Base-by-base conservation (phyloP, 371 early-diverging fungal species). In the Syncephalastrum racemosum region DNA sequence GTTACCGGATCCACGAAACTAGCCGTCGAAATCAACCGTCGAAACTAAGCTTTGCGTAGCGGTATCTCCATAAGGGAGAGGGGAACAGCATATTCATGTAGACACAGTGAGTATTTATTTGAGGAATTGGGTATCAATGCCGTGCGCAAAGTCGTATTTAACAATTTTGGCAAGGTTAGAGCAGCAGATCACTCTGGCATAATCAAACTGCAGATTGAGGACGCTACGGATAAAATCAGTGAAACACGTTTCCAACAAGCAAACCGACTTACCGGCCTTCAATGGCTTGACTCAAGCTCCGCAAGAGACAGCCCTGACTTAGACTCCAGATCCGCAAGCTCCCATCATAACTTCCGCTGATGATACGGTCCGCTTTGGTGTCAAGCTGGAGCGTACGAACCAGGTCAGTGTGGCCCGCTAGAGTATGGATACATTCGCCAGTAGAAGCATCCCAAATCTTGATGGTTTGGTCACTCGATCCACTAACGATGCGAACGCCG, bases 271-370 rank as follows among this genome's bases (percentile, higher is more conserved):
- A 88, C 86, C 88, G 82, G 74, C 68, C 83, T 75, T 54, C 83
- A 52, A 79, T 90, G 78, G 63, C 84, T 81, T 59, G 84, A 60
- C 62, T 70, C 60, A 75, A 80, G 68, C 62, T 82, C 66, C 59
- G 66, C 68, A 58, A 83, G 19, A 55, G 85, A 18, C 40, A 63
- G 0, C 87, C 89, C 10, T 79, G 77, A 24, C 80, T 70, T 19
- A 85, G 66, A 58, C 88, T 85, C 90, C 92, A 94, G 23, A 94
- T 82, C 65, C 89, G 90, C 62, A 96, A 79, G 4, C 89, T 86
- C 64, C 90, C 89, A 65, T 96, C 97, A 61, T 93, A 92, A 3
- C 86, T 79, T 7, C 94, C 93, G 45, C 85, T 85, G 23, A 94
- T 89, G 42, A 95, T 82, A 8, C 86, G 62, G 50, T 89, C 80